Percentiles rank a stretch among this genome's conserved stretches.
Evolutionary conservation across 306 rosid genomes (phyloP).

Genomic region (barrel medic (Medicago truncatula)): DNA sequence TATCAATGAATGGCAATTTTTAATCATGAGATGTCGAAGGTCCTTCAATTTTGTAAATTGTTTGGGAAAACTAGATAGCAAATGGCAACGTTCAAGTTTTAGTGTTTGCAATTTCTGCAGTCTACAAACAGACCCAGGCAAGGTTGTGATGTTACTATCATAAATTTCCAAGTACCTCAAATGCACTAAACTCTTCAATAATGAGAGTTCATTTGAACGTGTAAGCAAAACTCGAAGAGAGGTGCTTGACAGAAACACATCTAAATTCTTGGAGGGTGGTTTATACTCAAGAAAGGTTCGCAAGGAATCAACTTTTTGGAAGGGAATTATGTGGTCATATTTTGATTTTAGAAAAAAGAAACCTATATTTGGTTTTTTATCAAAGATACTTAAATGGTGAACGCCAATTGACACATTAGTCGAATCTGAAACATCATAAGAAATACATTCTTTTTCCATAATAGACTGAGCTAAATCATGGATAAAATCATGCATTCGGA

Average conservation of each 20-base stretch:
- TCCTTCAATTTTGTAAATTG: too few species aligned
- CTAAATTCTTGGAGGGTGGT: rapidly evolving
- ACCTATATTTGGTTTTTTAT: too few species aligned
- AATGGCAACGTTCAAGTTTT: too few species aligned
- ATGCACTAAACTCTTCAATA: not conserved
- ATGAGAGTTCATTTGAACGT: not conserved
- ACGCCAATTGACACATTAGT: not conserved
- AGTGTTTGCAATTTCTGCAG: too few species aligned
- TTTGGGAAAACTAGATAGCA: too few species aligned
- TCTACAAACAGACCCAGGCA: not conserved
- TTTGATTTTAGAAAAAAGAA: too few species aligned
- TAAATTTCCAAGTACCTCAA: not conserved
- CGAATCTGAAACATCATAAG: not conserved
- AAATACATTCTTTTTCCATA: not conserved
- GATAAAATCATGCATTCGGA: not conserved
- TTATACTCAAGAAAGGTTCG: not conserved
- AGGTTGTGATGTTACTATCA: not conserved
- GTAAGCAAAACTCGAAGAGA: not conserved
- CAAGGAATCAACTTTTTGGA: not conserved
- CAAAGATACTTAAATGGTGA: not conserved
- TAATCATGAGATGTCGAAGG: too few species aligned
- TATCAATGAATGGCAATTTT: too few species aligned
- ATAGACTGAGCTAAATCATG: not conserved
- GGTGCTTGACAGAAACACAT: not conserved
- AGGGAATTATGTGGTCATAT: not conserved